phyloP scores from a whole-genome alignment of 2,329 filamentous ascomycete species.

The Exserohilum turcica region DNA sequence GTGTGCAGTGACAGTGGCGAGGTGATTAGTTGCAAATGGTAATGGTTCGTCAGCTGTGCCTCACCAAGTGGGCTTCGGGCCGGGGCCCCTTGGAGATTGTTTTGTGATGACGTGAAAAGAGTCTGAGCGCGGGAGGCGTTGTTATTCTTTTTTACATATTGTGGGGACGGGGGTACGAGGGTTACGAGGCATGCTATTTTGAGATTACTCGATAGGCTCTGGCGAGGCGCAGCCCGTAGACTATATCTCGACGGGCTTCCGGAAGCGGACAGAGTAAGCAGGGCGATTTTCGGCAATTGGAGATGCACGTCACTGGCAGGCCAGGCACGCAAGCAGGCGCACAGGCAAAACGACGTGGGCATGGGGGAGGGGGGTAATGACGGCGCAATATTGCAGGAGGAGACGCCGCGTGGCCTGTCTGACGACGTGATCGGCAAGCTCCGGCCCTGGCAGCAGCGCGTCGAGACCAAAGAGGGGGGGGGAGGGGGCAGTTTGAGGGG shows the following conservation, averaged over 20 bases:
- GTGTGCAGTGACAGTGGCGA: too few species aligned
- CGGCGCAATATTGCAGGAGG: neutral
- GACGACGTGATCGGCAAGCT: constrained; percentile 8
- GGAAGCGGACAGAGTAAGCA: neutral
- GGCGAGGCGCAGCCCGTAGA: constrained; percentile 4
- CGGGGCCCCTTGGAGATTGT: too few species aligned
- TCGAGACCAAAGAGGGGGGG: neutral
- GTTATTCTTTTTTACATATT: neutral
- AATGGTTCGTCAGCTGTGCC: too few species aligned
- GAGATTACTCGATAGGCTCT: neutral
- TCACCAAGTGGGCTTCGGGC: too few species aligned
- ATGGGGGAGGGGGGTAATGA: neutral
- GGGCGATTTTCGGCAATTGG: neutral
- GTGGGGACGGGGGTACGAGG: constrained; percentile 11
- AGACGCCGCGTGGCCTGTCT: constrained; percentile 2
- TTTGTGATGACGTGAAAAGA: too few species aligned
- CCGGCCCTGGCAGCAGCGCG: constrained; percentile 1
- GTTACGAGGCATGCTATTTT: constrained; percentile 15
- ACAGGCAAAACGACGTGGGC: neutral
- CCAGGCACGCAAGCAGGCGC: neutral
- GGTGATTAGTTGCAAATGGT: too few species aligned
- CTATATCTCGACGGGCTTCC: neutral
- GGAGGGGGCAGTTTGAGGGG: too few species aligned
- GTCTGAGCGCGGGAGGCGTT: neutral
- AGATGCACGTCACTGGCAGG: neutral